Percentiles rank a stretch among this genome's conserved stretches.
These are phyloP conservation scores for Chytriomyces confervae DNA, from an alignment of 192 early-diverging fungal species.

Conservation along the genomic window DNA sequence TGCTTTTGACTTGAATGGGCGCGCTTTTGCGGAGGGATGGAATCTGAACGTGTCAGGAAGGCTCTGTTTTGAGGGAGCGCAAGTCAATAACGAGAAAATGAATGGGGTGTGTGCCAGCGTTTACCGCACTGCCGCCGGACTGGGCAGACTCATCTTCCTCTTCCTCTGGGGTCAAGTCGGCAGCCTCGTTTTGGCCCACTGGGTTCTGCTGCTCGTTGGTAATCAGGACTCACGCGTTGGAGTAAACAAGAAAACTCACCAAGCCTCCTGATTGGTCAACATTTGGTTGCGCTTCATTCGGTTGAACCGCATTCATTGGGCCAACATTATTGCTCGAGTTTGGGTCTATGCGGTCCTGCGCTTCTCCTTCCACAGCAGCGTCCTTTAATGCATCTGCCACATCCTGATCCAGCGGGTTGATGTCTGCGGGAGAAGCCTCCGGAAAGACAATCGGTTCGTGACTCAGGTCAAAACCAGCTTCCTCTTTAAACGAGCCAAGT, in stretches of 20 bases:
- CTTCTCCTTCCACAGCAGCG: background rate
- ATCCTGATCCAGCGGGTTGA: background rate
- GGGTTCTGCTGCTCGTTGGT: too few relatives aligned
- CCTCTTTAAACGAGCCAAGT: background rate
- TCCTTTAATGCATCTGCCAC: background rate
- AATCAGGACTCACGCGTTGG: background rate
- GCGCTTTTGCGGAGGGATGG: background rate
- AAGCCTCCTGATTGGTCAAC: background rate
- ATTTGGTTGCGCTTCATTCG: background rate
- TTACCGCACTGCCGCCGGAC: background rate
- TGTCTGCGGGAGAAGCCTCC: background rate
- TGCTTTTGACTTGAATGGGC: slow-evolving; percentile 4
- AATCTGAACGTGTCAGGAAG: slow-evolving; percentile 1
- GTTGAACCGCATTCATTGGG: background rate
- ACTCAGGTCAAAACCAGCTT: background rate
- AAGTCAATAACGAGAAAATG: background rate
- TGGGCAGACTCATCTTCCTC: background rate
- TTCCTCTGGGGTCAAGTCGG: too few relatives aligned
- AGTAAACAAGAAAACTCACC: background rate
- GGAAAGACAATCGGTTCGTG: background rate
- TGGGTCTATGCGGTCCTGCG: slow-evolving; percentile 4
- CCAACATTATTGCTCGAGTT: background rate
- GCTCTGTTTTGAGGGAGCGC: background rate
- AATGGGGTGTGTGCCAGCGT: background rate
- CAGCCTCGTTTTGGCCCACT: too few relatives aligned